Evolutionary conservation across 1,139 yeast species (phyloP).

Genomic region (Candida sanyaensis): DNA sequence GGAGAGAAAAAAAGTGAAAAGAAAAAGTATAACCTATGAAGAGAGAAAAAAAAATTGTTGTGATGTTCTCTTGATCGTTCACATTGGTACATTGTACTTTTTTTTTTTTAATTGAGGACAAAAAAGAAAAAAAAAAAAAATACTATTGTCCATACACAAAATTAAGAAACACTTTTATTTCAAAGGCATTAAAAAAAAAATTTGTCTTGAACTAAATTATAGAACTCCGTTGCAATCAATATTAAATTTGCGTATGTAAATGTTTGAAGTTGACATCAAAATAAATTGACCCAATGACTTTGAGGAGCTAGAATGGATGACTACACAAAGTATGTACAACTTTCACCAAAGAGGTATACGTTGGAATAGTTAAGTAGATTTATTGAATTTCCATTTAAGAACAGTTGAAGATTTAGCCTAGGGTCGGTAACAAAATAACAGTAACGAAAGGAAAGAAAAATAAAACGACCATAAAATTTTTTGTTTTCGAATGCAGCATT

Average conservation of each 20-base stretch:
- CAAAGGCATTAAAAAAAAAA: background rate
- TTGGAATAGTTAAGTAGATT: background rate
- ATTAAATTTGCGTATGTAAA: too few relatives aligned
- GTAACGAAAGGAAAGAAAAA: background rate
- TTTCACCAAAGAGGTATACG: background rate
- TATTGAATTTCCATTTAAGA: background rate
- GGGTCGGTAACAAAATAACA: background rate
- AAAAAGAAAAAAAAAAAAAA: background rate
- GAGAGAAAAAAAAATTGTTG: conserved; percentile 5
- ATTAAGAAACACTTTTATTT: background rate
- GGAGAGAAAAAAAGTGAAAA: conserved; percentile 3
- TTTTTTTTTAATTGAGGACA: too few relatives aligned
- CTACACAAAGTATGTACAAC: too few relatives aligned
- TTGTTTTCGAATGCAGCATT: background rate
- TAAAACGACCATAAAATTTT: background rate
- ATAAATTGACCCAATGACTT: too few relatives aligned
- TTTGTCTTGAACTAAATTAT: too few relatives aligned
- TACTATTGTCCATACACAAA: background rate
- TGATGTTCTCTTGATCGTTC: conserved; percentile 5
- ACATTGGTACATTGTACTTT: background rate
- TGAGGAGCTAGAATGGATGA: too few relatives aligned
- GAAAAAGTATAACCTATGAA: conserved; percentile 2
- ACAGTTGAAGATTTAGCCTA: background rate
- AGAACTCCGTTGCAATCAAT: too few relatives aligned
- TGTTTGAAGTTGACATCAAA: too few relatives aligned